phyloP scores from a whole-genome alignment of 2,329 filamentous ascomycete genomes.

The Lachnellula willkommii region DNA sequence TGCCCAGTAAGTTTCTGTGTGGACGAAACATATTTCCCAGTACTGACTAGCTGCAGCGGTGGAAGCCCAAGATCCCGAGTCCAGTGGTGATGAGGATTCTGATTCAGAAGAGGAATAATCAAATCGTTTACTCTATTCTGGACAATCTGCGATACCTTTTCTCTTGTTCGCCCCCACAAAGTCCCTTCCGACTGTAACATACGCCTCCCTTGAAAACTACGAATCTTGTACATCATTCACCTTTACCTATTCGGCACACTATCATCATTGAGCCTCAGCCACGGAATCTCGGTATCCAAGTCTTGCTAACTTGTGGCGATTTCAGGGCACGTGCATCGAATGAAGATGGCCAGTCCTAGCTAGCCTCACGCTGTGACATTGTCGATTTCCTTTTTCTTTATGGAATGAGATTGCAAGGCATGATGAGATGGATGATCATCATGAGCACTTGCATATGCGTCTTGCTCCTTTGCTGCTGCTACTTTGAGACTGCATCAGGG shows the following conservation, averaged over 20 bases:
- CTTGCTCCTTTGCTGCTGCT: background rate
- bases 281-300: background rate
- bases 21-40: background rate
- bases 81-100: slow-evolving; percentile 48
- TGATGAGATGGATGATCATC: slow-evolving; percentile 4
- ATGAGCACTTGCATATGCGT: background rate
- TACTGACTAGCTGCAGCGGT: slow-evolving; percentile 22
- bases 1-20: slow-evolving; percentile 25
- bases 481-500: background rate
- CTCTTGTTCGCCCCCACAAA: background rate
- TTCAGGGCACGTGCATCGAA: background rate
- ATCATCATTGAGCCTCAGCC: background rate
- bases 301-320: background rate
- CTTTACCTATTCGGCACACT: background rate
- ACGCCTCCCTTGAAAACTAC: background rate
- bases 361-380: background rate
- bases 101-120: slow-evolving; percentile 46
- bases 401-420: slow-evolving; percentile 3
- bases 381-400: background rate
- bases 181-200: slow-evolving; percentile 4
- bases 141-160: background rate
- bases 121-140: background rate
- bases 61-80: slow-evolving; percentile 36
- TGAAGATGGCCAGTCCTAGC: background rate
- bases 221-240: slow-evolving; percentile 5